These are phyloP conservation scores for Dinochytrium kinnereticum DNA, from an alignment of 371 early-diverging fungal genomes.

Conservation along the genomic window DNA sequence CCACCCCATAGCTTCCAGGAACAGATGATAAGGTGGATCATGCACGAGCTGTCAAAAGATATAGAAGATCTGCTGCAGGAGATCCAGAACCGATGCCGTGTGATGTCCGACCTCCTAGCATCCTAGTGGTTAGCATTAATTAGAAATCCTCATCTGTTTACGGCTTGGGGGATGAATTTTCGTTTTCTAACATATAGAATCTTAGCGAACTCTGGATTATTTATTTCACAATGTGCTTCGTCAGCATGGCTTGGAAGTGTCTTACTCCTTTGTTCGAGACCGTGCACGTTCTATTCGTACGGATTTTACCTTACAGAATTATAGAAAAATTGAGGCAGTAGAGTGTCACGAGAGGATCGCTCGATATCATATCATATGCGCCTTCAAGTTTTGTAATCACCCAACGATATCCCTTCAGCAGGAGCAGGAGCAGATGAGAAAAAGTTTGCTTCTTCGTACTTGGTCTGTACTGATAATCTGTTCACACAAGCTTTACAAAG, in stretches of 20 bases:
- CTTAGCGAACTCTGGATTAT: slow-evolving; percentile 76
- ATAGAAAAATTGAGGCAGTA: slow-evolving; percentile 70
- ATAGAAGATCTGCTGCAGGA: slow-evolving; percentile 87
- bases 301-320: slow-evolving; percentile 89
- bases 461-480: not conserved
- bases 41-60: slow-evolving; percentile 78
- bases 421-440: slow-evolving; percentile 86
- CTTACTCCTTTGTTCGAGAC: slow-evolving; percentile 89
- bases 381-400: slow-evolving; percentile 73
- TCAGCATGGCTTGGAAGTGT: slow-evolving; percentile 56
- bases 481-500: slow-evolving; percentile 67
- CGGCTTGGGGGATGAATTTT: not conserved
- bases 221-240: slow-evolving; percentile 69
- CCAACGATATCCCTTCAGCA: slow-evolving; percentile 75
- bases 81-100: slow-evolving; percentile 84
- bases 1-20: slow-evolving; percentile 51
- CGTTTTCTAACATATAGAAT: not conserved
- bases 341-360: slow-evolving; percentile 83
- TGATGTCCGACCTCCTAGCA: slow-evolving; percentile 84
- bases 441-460: slow-evolving; percentile 57
- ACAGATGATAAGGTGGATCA: slow-evolving; percentile 69
- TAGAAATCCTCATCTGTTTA: too few species aligned
- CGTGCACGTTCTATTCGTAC: slow-evolving; percentile 85
- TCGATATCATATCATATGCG: slow-evolving; percentile 83
- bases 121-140: slow-evolving; percentile 67